Evolutionary conservation across 2,329 filamentous ascomycete genomes (phyloP), one percentile per base, ranked within the genome.

Genomic region (Colletotrichum melonis): DNA sequence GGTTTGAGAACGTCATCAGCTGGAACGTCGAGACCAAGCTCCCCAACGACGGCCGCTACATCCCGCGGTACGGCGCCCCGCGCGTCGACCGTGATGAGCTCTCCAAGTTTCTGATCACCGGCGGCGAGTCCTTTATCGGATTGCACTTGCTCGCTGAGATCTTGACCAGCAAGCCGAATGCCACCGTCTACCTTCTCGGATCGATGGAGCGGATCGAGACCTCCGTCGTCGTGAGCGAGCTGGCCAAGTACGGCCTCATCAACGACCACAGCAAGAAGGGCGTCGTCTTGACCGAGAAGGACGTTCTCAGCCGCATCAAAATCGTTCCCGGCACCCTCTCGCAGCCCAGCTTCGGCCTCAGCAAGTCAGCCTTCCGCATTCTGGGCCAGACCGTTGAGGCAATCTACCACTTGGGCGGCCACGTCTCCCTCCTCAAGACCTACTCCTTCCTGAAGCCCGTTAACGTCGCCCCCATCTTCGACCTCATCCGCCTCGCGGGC

Each of bases 1-100:
- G 75, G 12, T 75, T 76, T 24, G 75, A 75, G 49, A 76, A 67
- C 49, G 68, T 76, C 64, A 75, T 78, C 38, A 77, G 73, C 69
- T 78, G 76, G 76, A 74, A 69, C 55, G 69, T 73, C 63, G 76
- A 78, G 75, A 77, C 76, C 35, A 78, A 76, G 55, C 74, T 78
- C 9, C 76, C 76, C 54, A 78, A 76, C 64, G 76, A 75, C 28
- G 75, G 76, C 71, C 76, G 77, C 56, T 78, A 76, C 67, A 76
- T 74, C n/a, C 76, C 76, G 26, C 74, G 75, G 49, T 76, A 74
- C 55, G 76, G 75, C 14, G 72, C 62, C 19, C 71, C 73, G 8
- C 66, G 71, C 24, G 67, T 77, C 56, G 72, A 75, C 32, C 75
- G 75, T 9, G 75, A 75, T 26, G 74, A 76, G 11, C 54, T 76